These are phyloP conservation scores for Trametes sanguinea DNA, from an alignment of 768 basidiomycete species.

Conservation along the genomic window DNA sequence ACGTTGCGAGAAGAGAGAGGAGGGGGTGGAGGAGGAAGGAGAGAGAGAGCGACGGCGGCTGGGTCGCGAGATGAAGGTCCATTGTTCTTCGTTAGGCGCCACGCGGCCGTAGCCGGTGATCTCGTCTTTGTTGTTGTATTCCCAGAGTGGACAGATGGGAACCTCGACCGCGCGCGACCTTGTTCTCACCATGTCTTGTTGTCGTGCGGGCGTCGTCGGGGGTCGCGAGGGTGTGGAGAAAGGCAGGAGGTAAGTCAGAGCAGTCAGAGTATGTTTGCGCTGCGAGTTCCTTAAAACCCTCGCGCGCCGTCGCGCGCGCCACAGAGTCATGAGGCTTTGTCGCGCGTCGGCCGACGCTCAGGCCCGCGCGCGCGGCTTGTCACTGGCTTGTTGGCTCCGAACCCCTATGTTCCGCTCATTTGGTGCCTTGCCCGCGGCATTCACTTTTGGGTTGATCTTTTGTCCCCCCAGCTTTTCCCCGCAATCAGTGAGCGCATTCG, in stretches of 20 bases:
- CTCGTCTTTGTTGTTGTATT: conserved; percentile 17
- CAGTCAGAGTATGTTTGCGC: too few species aligned
- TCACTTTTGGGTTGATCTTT: not conserved
- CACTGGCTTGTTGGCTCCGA: not conserved
- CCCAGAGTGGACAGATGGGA: not conserved
- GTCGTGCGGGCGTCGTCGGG: not conserved
- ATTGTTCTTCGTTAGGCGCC: conserved; percentile 24
- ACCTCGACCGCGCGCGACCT: conserved; percentile 4
- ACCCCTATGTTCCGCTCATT: not conserved
- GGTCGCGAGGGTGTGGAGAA: not conserved
- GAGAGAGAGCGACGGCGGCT: not conserved
- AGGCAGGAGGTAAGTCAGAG: too few species aligned
- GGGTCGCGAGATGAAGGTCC: conserved; percentile 6
- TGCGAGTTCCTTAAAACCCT: not conserved
- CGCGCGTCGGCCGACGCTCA: conserved; percentile 1
- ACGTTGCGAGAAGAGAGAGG: conserved; percentile 13
- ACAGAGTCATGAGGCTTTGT: not conserved
- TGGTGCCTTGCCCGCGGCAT: not conserved
- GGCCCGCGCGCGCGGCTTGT: not conserved
- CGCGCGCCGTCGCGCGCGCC: conserved; percentile 6
- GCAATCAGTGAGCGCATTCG: not conserved
- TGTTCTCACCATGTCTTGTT: conserved; percentile 12
- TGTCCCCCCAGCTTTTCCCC: not conserved
- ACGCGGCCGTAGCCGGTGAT: conserved; percentile 15
- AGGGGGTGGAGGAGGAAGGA: conserved; percentile 8